Evolutionary conservation across 768 basidiomycete species (phyloP).

Genomic region (Kwoniella sp.): DNA sequence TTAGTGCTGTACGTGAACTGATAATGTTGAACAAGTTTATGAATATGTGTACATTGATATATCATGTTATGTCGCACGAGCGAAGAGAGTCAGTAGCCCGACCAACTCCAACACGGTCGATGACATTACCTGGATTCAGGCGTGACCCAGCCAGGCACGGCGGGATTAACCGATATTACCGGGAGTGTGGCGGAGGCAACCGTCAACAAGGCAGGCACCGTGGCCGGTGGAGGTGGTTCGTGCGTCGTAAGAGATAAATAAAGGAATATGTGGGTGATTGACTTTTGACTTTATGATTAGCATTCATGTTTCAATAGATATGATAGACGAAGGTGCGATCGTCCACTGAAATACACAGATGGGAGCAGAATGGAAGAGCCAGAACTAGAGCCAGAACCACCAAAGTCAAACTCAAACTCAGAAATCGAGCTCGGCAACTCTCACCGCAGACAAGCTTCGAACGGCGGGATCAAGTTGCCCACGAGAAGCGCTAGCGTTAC

Average conservation of each 20-base stretch:
- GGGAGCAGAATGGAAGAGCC: not conserved
- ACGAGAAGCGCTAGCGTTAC: not conserved
- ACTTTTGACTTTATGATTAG: not conserved
- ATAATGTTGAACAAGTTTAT: not conserved
- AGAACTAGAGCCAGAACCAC: not conserved
- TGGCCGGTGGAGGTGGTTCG: not conserved
- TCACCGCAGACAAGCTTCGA: not conserved
- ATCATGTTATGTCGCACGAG: not conserved
- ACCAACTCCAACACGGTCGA: conserved; percentile 1
- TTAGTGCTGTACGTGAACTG: no score
- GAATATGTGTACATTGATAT: not conserved
- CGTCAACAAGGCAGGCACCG: no score
- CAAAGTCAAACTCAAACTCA: not conserved
- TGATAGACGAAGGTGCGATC: no score
- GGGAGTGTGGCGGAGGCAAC: not conserved
- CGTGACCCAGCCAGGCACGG: not conserved
- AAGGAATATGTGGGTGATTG: not conserved
- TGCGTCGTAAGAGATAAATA: not conserved
- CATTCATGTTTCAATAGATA: no score
- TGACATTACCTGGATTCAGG: conserved; percentile 2
- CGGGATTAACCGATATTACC: not conserved
- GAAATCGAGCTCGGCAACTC: no score
- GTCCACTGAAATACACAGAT: not conserved
- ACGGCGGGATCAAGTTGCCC: not conserved
- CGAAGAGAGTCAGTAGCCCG: not conserved